A percentile compares a stretch with the other conserved stretches of the same genome.
Evolutionary conservation across 345 rosid species (phyloP).

Genomic region (Eucalyptus cloeziana): DNA sequence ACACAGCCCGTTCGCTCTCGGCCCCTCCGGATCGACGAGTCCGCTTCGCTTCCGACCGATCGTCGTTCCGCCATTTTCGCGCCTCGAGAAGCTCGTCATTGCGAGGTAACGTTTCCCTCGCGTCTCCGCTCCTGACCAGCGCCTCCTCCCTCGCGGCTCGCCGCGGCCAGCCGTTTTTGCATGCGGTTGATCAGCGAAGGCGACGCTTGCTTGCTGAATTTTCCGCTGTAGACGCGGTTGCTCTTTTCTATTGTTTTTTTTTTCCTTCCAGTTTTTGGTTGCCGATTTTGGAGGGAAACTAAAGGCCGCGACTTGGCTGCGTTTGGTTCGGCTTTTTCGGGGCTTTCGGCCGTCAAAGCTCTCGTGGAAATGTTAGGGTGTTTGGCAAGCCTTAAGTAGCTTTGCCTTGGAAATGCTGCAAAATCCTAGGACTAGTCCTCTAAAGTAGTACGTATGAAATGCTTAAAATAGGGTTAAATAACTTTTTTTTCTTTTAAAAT

Average conservation of each 20-base stretch:
- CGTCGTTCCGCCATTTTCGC: not conserved
- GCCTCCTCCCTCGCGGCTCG: not conserved
- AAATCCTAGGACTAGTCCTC: no score
- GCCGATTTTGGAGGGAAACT: not conserved
- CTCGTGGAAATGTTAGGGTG: rapidly evolving
- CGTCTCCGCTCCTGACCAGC: not conserved
- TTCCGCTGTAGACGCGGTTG: not conserved
- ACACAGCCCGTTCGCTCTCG: not conserved
- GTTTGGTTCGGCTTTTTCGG: not conserved
- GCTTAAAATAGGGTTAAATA: not conserved
- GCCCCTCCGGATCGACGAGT: not conserved
- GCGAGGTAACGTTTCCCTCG: not conserved
- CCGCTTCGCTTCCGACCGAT: not conserved
- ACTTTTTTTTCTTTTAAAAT: no score
- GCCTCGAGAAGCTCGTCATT: not conserved
- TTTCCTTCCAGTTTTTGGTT: not conserved
- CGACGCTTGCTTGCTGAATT: not conserved
- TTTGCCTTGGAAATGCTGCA: no score
- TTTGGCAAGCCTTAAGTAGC: no score
- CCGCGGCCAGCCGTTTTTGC: not conserved
- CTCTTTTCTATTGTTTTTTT: not conserved
- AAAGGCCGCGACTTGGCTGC: not conserved
- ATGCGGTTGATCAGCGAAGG: not conserved
- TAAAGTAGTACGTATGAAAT: no score
- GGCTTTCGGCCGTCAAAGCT: no score